Evolutionary conservation across 768 basidiomycete genomes (phyloP).

Genomic region (Paxillus ammoniavirescens): DNA sequence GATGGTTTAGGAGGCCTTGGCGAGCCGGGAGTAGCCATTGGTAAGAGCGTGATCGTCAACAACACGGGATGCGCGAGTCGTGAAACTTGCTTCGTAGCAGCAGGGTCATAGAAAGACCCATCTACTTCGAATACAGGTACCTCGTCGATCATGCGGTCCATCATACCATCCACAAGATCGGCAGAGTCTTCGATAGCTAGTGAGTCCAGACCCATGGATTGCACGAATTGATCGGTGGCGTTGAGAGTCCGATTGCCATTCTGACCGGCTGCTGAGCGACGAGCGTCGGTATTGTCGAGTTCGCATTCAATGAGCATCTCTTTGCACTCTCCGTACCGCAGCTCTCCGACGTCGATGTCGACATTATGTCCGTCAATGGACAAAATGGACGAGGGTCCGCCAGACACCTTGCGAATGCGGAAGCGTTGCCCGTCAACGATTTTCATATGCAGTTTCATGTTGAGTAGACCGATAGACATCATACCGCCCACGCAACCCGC

Average conservation of each 20-base stretch:
- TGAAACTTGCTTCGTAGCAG: slow-evolving; percentile 77
- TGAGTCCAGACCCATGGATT: slow-evolving; percentile 79
- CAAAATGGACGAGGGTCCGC: slow-evolving; percentile 83
- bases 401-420: slow-evolving; percentile 92
- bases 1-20: slow-evolving; percentile 46
- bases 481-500: slow-evolving; percentile 95
- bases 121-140: slow-evolving; percentile 96
- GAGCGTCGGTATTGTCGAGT: slow-evolving; percentile 69
- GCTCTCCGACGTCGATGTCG: slow-evolving; percentile 91
- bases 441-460: slow-evolving; percentile 95
- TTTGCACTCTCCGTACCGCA: slow-evolving; percentile 94
- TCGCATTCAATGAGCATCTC: slow-evolving; percentile 96
- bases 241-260: slow-evolving; percentile 45
- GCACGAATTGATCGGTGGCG: slow-evolving; percentile 88
- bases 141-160: slow-evolving; percentile 97
- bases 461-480: slow-evolving; percentile 90
- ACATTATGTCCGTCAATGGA: slow-evolving; percentile 92
- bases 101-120: slow-evolving; percentile 92
- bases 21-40: slow-evolving; percentile 37
- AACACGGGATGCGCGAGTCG: slow-evolving; percentile 90
- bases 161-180: slow-evolving; percentile 86
- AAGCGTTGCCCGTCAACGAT: slow-evolving; percentile 89
- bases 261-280: slow-evolving; percentile 12
- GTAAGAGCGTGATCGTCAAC: slow-evolving; percentile 90
- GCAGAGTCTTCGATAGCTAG: slow-evolving; percentile 65